A percentile compares a stretch with the other conserved stretches of the same genome.
These are phyloP conservation scores for Blastobotrys illinoisensis DNA, from an alignment of 1,139 yeast species.

Conservation along the genomic window DNA sequence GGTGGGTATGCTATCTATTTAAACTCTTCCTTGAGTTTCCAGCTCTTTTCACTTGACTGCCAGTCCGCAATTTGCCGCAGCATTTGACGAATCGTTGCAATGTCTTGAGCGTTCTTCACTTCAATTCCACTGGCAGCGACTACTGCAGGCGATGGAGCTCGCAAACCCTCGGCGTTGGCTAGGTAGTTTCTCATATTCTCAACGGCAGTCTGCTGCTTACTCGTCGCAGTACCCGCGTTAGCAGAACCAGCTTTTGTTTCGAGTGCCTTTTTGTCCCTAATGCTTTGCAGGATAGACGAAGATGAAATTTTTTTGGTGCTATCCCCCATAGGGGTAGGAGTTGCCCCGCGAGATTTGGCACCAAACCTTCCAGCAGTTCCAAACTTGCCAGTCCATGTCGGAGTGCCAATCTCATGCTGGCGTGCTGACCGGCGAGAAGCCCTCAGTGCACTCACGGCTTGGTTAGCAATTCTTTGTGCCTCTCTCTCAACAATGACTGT, in stretches of 20 bases:
- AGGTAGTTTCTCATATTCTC: slow-evolving; percentile 32
- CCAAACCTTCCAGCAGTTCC: slow-evolving; percentile 64
- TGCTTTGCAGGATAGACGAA: slow-evolving; percentile 25
- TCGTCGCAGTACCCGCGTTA: slow-evolving; percentile 8
- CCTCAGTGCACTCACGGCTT: slow-evolving; percentile 68
- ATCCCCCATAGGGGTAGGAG: not conserved
- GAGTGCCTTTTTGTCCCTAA: slow-evolving; percentile 25
- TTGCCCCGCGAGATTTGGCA: slow-evolving; percentile 5
- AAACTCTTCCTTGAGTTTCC: slow-evolving; percentile 62
- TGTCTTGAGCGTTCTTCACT: slow-evolving; percentile 49
- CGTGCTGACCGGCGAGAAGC: slow-evolving; percentile 63
- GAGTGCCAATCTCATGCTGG: slow-evolving; percentile 67
- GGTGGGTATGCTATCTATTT: too few relatives aligned
- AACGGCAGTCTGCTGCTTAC: slow-evolving; percentile 24
- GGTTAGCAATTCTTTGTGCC: slow-evolving; percentile 69
- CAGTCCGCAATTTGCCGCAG: slow-evolving; percentile 65
- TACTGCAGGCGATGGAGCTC: slow-evolving; percentile 48
- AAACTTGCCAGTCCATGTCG: slow-evolving; percentile 94
- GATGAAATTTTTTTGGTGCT: slow-evolving; percentile 17
- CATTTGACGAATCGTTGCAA: slow-evolving; percentile 62
- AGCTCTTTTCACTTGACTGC: slow-evolving; percentile 51
- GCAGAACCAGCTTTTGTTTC: slow-evolving; percentile 19
- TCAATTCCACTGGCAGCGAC: slow-evolving; percentile 45
- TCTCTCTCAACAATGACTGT: slow-evolving; percentile 61
- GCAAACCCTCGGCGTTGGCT: slow-evolving; percentile 25